A percentile compares a stretch with the other conserved stretches of the same genome.
Conservation (phyloP, 306 rosid genomes). For the Echinosophora koreensis region DNA sequence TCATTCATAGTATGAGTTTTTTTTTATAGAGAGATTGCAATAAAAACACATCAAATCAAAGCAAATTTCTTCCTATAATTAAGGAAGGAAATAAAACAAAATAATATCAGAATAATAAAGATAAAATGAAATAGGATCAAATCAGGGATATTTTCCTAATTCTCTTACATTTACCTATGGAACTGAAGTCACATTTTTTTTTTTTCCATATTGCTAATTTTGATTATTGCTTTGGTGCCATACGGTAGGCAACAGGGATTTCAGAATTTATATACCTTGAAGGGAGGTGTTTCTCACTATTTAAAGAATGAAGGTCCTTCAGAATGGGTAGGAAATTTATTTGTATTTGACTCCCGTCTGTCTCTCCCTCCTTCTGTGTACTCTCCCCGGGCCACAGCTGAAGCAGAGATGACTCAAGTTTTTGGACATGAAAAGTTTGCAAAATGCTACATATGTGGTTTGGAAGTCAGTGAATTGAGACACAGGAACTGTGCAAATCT, state of each 20-base stretch:
- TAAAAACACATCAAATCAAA: no score
- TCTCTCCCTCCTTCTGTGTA: conserved; percentile 79
- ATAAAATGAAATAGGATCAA: no score
- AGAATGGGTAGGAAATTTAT: conserved; percentile 89
- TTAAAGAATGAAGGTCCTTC: conserved; percentile 77
- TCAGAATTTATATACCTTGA: conserved; percentile 75
- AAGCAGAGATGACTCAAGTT: conserved; percentile 48
- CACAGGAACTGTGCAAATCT: conserved; percentile 95
- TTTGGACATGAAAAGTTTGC: conserved; percentile 65
- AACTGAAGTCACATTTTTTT: background rate
- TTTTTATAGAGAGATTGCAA: no score
- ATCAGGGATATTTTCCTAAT: no score
- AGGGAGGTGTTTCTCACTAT: conserved; percentile 91
- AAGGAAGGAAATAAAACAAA: no score
- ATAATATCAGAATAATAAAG: no score
- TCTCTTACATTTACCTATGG: no score
- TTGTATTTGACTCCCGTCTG: conserved; percentile 92
- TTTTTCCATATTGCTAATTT: conserved; percentile 13
- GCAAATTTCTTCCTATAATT: no score
- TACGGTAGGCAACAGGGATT: conserved; percentile 82
- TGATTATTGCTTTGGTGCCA: conserved; percentile 35
- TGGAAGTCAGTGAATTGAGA: conserved; percentile 72
- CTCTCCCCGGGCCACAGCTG: conserved; percentile 54
- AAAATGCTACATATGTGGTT: conserved; percentile 73
- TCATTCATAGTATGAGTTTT: no score